phyloP scores from a whole-genome alignment of 2,329 filamentous ascomycete species.

The Aspergillus viridinutans region DNA sequence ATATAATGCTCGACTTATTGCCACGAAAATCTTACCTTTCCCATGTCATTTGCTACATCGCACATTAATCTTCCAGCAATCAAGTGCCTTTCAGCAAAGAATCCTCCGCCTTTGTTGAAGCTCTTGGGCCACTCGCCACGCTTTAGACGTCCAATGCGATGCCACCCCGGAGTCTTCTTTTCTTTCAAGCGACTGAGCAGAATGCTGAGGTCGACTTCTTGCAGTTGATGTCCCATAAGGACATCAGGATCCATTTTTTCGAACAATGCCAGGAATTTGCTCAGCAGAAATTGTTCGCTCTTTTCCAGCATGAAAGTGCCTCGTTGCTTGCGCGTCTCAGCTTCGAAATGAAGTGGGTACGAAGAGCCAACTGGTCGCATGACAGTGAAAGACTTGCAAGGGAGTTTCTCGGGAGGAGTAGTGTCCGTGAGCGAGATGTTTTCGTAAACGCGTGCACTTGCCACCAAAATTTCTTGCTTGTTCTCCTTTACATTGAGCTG shows the following conservation, averaged over 20 bases:
- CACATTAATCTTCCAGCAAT: slow-evolving; percentile 86
- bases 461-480: slow-evolving; percentile 90
- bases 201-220: slow-evolving; percentile 93
- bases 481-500: slow-evolving; percentile 87
- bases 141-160: slow-evolving; percentile 81
- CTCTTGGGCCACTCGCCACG: slow-evolving; percentile 81
- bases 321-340: slow-evolving; percentile 66
- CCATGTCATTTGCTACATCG: slow-evolving; percentile 92
- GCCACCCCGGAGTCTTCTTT: slow-evolving; percentile 91
- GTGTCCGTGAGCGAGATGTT: slow-evolving; percentile 84
- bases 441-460: slow-evolving; percentile 89
- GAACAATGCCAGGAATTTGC: slow-evolving; percentile 83
- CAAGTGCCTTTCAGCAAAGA: slow-evolving; percentile 88
- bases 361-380: slow-evolving; percentile 72
- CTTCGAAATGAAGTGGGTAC: slow-evolving; percentile 85
- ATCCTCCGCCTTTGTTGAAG: slow-evolving; percentile 79
- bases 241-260: slow-evolving; percentile 89
- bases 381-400: slow-evolving; percentile 85
- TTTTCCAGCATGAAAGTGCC: slow-evolving; percentile 77
- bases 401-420: slow-evolving; percentile 80
- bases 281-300: slow-evolving; percentile 78
- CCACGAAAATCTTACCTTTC: slow-evolving; percentile 54
- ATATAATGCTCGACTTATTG: not conserved
- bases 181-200: slow-evolving; percentile 81
- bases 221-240: slow-evolving; percentile 88